phyloP scores from a whole-genome alignment of 768 basidiomycete genomes.

The Suillus clintonianus region DNA sequence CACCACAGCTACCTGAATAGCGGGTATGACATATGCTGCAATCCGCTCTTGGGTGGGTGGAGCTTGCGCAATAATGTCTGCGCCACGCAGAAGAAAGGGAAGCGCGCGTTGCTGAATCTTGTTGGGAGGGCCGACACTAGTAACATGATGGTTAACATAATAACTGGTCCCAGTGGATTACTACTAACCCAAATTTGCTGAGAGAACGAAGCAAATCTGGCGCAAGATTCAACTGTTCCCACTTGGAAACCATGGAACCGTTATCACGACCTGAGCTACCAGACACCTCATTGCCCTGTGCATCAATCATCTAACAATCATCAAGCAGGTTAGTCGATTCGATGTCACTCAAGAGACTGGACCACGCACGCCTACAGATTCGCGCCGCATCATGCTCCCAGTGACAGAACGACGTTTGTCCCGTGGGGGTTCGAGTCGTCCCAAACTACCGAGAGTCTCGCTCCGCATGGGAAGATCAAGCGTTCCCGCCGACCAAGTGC shows the following conservation, averaged over 20 bases:
- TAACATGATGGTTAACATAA: constrained; percentile 6
- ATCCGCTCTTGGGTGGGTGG: constrained; percentile 98
- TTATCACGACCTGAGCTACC: constrained; percentile 60
- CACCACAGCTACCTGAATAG: constrained; percentile 78
- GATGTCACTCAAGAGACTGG: constrained; percentile 7
- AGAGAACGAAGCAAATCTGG: constrained; percentile 88
- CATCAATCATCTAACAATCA: constrained; percentile 50
- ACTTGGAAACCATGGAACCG: constrained; percentile 88
- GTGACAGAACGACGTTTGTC: constrained; percentile 80
- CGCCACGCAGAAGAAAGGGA: constrained; percentile 90
- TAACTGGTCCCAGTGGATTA: not conserved
- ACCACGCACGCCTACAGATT: constrained; percentile 68
- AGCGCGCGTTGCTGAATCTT: constrained; percentile 98
- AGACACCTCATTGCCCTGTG: constrained; percentile 57
- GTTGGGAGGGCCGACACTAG: constrained; percentile 93
- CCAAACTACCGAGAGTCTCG: constrained; percentile 38
- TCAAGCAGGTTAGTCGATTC: constrained; percentile 17
- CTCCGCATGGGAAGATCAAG: constrained; percentile 71
- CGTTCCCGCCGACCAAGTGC: constrained; percentile 85
- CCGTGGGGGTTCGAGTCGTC: constrained; percentile 42
- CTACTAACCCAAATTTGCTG: constrained; percentile 87
- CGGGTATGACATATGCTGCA: constrained; percentile 94
- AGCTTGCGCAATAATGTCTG: constrained; percentile 98
- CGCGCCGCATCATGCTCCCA: constrained; percentile 62
- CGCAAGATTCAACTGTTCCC: constrained; percentile 89